phyloP scores from a whole-genome alignment of 2,329 filamentous ascomycete species.

The Trichoderma citrinoviride region DNA sequence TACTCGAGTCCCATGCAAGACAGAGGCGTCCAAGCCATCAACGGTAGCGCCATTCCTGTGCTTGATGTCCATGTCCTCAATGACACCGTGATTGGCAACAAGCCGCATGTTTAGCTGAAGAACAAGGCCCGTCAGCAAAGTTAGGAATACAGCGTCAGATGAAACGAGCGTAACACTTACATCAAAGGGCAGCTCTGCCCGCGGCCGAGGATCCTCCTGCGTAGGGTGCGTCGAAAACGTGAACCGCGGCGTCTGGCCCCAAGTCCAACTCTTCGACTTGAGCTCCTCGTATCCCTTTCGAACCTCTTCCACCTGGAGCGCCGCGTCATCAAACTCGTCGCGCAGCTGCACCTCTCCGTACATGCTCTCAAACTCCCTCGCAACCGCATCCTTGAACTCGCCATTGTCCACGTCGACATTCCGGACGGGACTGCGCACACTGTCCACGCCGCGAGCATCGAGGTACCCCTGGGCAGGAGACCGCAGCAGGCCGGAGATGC shows the following conservation, averaged over 20 bases:
- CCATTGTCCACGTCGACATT: constrained; percentile 64
- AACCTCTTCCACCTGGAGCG: constrained; percentile 50
- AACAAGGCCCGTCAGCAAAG: background rate
- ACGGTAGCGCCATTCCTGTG: constrained; percentile 16
- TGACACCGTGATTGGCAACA: constrained; percentile 38
- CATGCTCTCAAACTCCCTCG: constrained; percentile 63
- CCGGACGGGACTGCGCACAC: constrained; percentile 77
- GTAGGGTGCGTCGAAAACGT: constrained; percentile 62
- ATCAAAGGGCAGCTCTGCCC: constrained; percentile 48
- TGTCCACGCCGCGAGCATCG: constrained; percentile 81
- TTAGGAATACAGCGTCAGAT: too few relatives aligned
- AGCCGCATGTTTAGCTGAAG: constrained; percentile 35
- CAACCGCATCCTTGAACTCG: constrained; percentile 55
- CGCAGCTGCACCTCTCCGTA: constrained; percentile 51
- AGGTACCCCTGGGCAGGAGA: constrained; percentile 78
- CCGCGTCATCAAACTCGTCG: constrained; percentile 48
- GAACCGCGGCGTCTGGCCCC: constrained; percentile 82
- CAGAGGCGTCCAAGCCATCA: background rate
- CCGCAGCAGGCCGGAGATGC: constrained; percentile 67
- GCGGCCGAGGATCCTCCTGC: constrained; percentile 55
- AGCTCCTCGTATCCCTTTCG: constrained; percentile 34
- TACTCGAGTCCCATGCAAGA: constrained; percentile 13
- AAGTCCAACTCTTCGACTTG: constrained; percentile 71
- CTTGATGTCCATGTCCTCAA: constrained; percentile 36
- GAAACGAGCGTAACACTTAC: constrained; percentile 35